Evolutionary conservation across 139 green algal genomes (phyloP).

Genomic region (Eudorina sp.): DNA sequence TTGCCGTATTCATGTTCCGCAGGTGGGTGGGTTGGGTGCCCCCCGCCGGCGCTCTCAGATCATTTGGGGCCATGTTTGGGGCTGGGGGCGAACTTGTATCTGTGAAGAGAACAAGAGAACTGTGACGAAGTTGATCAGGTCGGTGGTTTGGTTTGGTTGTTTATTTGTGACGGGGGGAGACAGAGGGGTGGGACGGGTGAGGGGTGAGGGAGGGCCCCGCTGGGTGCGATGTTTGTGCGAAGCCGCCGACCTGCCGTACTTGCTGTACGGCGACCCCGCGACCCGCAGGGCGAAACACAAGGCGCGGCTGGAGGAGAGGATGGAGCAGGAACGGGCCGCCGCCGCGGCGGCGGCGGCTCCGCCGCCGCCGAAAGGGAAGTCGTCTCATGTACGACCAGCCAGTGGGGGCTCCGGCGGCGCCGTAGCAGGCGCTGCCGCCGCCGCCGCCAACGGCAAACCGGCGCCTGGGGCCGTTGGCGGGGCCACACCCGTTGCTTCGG

Average conservation of each 20-base stretch:
- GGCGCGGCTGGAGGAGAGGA: slow-evolving; percentile 5
- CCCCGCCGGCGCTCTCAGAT: too few relatives aligned
- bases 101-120: not conserved
- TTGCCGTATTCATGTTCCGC: slow-evolving; percentile 50
- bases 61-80: too few relatives aligned
- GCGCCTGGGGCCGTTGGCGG: too few relatives aligned
- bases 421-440: not conserved
- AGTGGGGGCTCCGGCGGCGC: not conserved
- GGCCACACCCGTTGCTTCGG: too few relatives aligned
- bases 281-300: slow-evolving; percentile 27
- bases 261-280: not conserved
- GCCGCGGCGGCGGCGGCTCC: not conserved
- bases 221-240: too few relatives aligned
- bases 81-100: too few relatives aligned
- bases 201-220: not conserved
- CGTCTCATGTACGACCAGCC: too few relatives aligned
- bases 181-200: too few relatives aligned
- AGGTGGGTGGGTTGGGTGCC: slow-evolving; percentile 24
- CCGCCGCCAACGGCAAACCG: not conserved
- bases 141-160: not conserved
- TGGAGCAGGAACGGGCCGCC: not conserved
- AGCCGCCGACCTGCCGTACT: too few relatives aligned
- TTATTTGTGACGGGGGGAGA: not conserved
- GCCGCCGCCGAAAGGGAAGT: too few relatives aligned
- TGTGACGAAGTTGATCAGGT: not conserved